Percentiles rank a stretch among this genome's conserved stretches.
Conservation (phyloP, 805 yeast species). For the Blastobotrys peoriensis region DNA sequence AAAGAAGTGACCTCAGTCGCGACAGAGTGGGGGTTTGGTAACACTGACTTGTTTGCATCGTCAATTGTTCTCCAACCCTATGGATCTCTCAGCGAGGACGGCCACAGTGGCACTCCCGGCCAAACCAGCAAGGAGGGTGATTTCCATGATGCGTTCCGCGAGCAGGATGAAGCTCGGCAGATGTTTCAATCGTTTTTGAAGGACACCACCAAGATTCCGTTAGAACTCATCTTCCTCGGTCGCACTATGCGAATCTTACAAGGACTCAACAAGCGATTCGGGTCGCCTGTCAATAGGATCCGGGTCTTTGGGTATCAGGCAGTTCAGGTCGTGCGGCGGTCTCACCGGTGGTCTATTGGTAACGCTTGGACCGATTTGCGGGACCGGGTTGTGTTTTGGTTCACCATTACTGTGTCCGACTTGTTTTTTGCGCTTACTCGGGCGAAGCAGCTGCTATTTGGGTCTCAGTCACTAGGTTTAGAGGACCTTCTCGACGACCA, state of each 20-base stretch:
- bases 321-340: conserved; percentile 12
- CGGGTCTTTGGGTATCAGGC: conserved; percentile 59
- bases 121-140: conserved; percentile 41
- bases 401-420: conserved; percentile 13
- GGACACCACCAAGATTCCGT: conserved; percentile 62
- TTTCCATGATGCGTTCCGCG: conserved; percentile 28
- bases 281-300: conserved; percentile 70
- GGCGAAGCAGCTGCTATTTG: conserved; percentile 3
- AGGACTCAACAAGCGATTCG: conserved; percentile 56
- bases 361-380: conserved; percentile 8
- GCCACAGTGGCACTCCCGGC: background rate
- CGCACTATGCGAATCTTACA: conserved; percentile 73
- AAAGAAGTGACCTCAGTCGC: conserved; percentile 45
- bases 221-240: conserved; percentile 57
- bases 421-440: conserved; percentile 7
- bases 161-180: conserved; percentile 39
- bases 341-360: background rate
- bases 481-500: conserved; percentile 17
- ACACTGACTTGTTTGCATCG: conserved; percentile 56
- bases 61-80: conserved; percentile 47
- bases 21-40: conserved; percentile 61
- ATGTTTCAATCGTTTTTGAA: conserved; percentile 50
- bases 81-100: conserved; percentile 18
- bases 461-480: background rate
- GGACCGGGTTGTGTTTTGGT: conserved; percentile 11